These are phyloP conservation scores for Xylaria sp. DNA, from an alignment of 2,329 filamentous ascomycete species.

Conservation along the genomic window DNA sequence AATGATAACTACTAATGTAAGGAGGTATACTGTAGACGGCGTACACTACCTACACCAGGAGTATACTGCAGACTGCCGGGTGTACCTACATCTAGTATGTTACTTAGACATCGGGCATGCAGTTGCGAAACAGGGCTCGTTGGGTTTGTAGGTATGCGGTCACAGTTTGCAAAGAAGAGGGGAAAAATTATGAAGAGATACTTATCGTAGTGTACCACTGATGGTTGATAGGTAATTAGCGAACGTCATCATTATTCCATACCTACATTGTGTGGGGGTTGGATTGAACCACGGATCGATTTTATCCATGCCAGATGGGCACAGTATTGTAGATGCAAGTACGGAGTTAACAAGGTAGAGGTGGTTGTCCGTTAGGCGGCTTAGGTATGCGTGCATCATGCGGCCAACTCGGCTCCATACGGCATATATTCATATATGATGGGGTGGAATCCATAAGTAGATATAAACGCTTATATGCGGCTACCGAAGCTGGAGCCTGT, in stretches of 20 bases:
- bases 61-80: too few species aligned
- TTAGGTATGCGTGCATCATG: slow-evolving; percentile 14
- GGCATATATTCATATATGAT: neutral
- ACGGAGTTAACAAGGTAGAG: too few species aligned
- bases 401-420: slow-evolving; percentile 6
- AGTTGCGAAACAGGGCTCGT: neutral
- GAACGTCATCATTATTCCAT: slow-evolving; percentile 21
- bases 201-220: neutral
- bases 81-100: too few species aligned
- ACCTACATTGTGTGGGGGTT: slow-evolving; percentile 8
- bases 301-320: slow-evolving; percentile 26
- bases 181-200: neutral
- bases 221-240: neutral
- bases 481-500: slow-evolving; percentile 24
- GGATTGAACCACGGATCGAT: slow-evolving; percentile 24
- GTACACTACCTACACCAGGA: too few species aligned
- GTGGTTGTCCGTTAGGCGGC: neutral
- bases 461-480: slow-evolving; percentile 16
- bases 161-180: neutral
- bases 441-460: neutral
- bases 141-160: slow-evolving; percentile 27
- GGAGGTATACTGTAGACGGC: neutral
- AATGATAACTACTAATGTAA: slow-evolving; percentile 1
- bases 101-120: too few species aligned
- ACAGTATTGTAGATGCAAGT: neutral